phyloP scores from a whole-genome alignment of 305 asterid species.

The Solanum hybrid region DNA sequence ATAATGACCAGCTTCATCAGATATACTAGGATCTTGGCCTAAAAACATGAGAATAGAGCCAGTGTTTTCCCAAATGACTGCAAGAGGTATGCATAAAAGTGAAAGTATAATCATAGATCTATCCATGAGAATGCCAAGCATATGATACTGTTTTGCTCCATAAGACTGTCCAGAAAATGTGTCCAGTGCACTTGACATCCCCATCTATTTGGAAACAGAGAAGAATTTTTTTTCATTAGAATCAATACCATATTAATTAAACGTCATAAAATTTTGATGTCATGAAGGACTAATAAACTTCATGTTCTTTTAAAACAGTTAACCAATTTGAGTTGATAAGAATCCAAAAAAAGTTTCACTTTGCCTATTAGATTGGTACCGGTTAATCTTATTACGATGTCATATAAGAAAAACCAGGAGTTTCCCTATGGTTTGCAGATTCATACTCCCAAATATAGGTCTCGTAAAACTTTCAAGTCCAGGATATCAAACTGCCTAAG shows the following conservation, averaged over 20 bases:
- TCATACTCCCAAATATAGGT: neutral
- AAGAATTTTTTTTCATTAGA: neutral
- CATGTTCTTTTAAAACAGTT: neutral
- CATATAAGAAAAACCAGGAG: neutral
- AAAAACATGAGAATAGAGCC: conserved; percentile 37
- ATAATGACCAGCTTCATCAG: conserved; percentile 10
- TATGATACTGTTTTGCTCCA: conserved; percentile 69
- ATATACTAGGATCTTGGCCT: conserved; percentile 62
- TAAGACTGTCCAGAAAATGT: conserved; percentile 69
- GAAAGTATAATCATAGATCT: conserved; percentile 56
- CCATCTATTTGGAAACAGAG: conserved; percentile 30
- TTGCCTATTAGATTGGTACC: neutral
- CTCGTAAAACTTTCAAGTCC: neutral
- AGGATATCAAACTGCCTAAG: neutral
- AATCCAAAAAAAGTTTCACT: neutral
- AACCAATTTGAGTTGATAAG: neutral
- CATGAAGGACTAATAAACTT: conserved; percentile 10
- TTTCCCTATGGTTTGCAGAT: neutral
- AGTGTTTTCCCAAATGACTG: conserved; percentile 59
- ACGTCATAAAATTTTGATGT: conserved; percentile 12
- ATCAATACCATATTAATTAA: neutral
- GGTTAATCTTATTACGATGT: neutral
- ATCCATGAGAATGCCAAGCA: conserved; percentile 73
- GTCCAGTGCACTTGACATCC: conserved; percentile 81
- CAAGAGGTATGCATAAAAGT: conserved; percentile 49